These are phyloP conservation scores for Ceratobasidium sp. DNA, from an alignment of 1,284 basidiomycete species.

Conservation along the genomic window DNA sequence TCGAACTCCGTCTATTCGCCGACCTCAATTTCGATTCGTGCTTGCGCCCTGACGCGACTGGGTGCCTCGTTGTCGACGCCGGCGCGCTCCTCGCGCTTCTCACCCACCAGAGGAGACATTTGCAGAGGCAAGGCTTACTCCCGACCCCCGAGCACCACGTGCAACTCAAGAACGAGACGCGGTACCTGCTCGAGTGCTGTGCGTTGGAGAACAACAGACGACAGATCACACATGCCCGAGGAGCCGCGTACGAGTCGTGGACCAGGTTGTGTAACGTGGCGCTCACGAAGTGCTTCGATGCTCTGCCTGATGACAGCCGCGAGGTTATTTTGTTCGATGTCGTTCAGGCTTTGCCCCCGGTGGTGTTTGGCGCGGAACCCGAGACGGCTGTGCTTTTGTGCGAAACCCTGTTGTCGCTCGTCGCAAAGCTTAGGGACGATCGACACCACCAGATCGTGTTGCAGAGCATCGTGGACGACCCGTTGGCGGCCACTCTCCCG, in stretches of 20 bases:
- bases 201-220: constrained; percentile 89
- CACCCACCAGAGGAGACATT: constrained; percentile 68
- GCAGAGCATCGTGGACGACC: constrained; percentile 73
- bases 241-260: constrained; percentile 84
- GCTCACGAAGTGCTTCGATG: constrained; percentile 85
- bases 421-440: constrained; percentile 88
- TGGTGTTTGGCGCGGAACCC: constrained; percentile 64
- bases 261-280: constrained; percentile 84
- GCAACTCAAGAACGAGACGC: constrained; percentile 76
- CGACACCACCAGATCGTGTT: constrained; percentile 74
- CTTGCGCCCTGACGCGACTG: constrained; percentile 75
- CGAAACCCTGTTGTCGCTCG: constrained; percentile 83
- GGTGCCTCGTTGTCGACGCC: constrained; percentile 87
- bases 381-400: constrained; percentile 85
- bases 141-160: constrained; percentile 74
- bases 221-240: constrained; percentile 79
- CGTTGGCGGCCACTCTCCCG: constrained; percentile 76
- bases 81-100: constrained; percentile 77
- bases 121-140: constrained; percentile 78
- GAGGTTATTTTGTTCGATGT: constrained; percentile 92
- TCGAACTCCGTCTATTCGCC: constrained; percentile 77
- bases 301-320: constrained; percentile 81
- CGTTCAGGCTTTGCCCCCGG: constrained; percentile 78
- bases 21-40: constrained; percentile 83
- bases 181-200: constrained; percentile 84